phyloP scores from a whole-genome alignment of 352 stramenopile species.

The Phytophthora uliginosa region DNA sequence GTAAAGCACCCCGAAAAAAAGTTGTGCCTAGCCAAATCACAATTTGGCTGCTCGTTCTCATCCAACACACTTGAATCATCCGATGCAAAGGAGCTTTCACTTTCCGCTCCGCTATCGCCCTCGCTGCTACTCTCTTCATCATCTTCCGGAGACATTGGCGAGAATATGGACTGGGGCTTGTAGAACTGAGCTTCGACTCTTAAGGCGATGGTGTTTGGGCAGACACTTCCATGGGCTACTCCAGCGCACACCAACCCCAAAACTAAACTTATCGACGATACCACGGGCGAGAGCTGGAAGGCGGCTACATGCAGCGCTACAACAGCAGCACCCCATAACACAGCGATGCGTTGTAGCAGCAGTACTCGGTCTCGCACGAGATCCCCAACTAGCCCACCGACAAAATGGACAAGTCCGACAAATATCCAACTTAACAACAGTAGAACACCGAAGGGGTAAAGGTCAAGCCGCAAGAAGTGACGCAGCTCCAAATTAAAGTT shows the following conservation, averaged over 20 bases:
- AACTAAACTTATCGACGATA: conserved; percentile 47
- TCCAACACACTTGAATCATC: conserved; percentile 16
- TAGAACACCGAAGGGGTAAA: conserved; percentile 61
- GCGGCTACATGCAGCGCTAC: conserved; percentile 55
- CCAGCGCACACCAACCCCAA: conserved; percentile 49
- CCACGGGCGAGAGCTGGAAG: conserved; percentile 29
- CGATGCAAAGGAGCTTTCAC: conserved; percentile 32
- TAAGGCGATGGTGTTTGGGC: conserved; percentile 65
- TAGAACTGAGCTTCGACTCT: conserved; percentile 41
- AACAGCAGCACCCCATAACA: conserved; percentile 61
- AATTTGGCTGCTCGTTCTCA: conserved; percentile 17
- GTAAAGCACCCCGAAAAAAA: conserved; percentile 60
- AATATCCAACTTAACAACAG: conserved; percentile 69
- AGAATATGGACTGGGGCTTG: conserved; percentile 6
- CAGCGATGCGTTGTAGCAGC: conserved; percentile 48
- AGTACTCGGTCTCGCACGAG: conserved; percentile 53
- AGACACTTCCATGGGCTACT: conserved; percentile 58
- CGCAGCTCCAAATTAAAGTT: conserved; percentile 68
- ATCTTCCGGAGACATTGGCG: conserved; percentile 21
- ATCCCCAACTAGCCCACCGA: conserved; percentile 63
- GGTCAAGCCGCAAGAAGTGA: conserved; percentile 55
- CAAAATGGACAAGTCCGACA: conserved; percentile 60
- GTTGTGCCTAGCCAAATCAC: conserved; percentile 24
- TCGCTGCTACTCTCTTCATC: conserved; percentile 27
- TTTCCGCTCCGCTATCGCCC: conserved; percentile 35